Evolutionary conservation across 2,329 filamentous ascomycete species (phyloP), one percentile per base, ranked within the genome.

Genomic region (Dothideomycetes sp.): DNA sequence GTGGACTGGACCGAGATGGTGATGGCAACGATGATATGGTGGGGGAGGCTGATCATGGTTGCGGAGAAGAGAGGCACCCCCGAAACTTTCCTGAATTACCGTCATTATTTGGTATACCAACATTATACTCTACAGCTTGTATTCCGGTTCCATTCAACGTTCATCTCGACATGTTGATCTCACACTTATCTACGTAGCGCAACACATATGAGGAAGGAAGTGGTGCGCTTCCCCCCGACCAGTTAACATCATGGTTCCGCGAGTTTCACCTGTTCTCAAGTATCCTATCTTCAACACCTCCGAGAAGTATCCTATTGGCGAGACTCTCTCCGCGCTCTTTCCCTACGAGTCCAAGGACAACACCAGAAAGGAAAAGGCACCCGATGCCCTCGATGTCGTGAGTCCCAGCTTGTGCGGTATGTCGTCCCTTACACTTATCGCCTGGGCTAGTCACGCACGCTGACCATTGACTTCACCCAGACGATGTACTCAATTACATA

Each of bases 401-500:
- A 67, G 60, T 55, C 55, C 61, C 33, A 45, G 52, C n/a, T 54
- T 68, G 37, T 68, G 65, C 48, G 63, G 64, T 66, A 62, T 37
- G 57, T 61, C 39, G 49, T 31, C 7, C 18, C 27, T 16, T 27
- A 16, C 18, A 39, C 37, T 37, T 17, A 33, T 19, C 27, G n/a
- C n/a, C n/a, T n/a, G 34, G 14, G 31, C 9, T 15, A 14, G 31
- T 11, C 31, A 33, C 9, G 10, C 14, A 11, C 17, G 9, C 9
- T 33, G 9, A 15, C 31, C 17, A 22, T 40, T 45, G 10, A 3
- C 18, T 32, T 33, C 31, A 31, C n/a, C n/a, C 41, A 79, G 82
- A 86, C 53, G 79, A 89, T 50, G 64, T 83, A 11, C 51, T 94
- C 34, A 56, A 74, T 5, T 84, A 84, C 44, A 63, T 93, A n/a